Evolutionary conservation across 2,329 filamentous ascomycete genomes (phyloP).

Genomic region (Chalaropsis ovoidea): DNA sequence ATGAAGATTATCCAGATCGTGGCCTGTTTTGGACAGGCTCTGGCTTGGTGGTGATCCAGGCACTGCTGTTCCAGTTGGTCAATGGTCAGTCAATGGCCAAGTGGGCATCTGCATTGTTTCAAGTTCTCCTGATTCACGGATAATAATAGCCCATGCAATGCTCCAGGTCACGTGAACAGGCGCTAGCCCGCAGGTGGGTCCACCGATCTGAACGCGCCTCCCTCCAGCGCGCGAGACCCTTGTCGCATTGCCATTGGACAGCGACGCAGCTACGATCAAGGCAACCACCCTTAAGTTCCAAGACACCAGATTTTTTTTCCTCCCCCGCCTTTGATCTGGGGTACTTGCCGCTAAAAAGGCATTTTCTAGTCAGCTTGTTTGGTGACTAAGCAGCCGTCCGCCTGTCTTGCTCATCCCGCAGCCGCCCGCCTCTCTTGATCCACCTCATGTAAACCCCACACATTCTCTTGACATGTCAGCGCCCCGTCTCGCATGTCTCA

Average conservation of each 20-base stretch:
- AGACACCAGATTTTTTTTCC: neutral
- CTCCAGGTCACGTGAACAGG: slow-evolving; percentile 6
- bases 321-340: neutral
- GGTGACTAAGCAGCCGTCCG: no score
- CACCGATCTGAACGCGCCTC: neutral
- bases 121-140: neutral
- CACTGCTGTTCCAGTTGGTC: neutral
- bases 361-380: no score
- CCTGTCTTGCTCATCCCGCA: no score
- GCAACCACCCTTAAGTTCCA: neutral
- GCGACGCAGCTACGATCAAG: neutral
- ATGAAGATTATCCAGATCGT: slow-evolving; percentile 9
- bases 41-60: neutral
- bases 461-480: neutral
- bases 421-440: neutral
- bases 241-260: neutral
- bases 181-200: neutral
- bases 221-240: neutral
- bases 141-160: neutral
- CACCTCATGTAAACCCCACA: neutral
- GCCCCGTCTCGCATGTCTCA: slow-evolving; percentile 7
- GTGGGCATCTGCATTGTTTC: neutral
- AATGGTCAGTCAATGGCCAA: neutral
- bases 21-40: neutral
- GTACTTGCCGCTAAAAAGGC: neutral